These are phyloP conservation scores for Rhizophora mangle DNA, from an alignment of 345 rosid species.

Conservation along the genomic window DNA sequence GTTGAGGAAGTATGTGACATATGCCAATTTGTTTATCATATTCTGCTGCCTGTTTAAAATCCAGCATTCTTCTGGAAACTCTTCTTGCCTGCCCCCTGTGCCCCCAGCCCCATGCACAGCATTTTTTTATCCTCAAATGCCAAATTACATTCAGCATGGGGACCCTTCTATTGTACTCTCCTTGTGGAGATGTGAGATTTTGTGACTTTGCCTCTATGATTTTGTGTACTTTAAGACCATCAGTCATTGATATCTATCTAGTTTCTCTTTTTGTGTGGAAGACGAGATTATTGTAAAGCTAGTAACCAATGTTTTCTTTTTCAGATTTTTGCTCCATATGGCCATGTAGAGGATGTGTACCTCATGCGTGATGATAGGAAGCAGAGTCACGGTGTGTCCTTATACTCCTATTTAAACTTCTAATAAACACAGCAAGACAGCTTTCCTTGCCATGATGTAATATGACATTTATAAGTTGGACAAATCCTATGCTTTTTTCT, in stretches of 20 bases:
- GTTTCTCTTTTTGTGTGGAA: background rate
- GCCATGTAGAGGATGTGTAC: slow-evolving; percentile 95
- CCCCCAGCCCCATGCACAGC: background rate
- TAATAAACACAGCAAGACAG: background rate
- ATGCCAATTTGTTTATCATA: slow-evolving; percentile 1
- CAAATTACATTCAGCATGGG: background rate
- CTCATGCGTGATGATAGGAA: slow-evolving; percentile 96
- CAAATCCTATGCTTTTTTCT: background rate
- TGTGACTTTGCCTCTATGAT: background rate
- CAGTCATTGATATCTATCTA: background rate
- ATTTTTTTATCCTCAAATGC: background rate
- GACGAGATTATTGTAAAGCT: background rate
- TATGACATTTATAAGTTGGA: no score
- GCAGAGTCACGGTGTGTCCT: slow-evolving; percentile 88
- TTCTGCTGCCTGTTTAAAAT: slow-evolving; percentile 11
- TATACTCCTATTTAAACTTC: no score
- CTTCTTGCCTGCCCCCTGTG: background rate
- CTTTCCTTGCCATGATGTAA: background rate
- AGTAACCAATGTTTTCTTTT: slow-evolving; percentile 16
- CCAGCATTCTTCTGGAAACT: background rate
- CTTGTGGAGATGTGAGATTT: background rate
- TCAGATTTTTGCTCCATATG: slow-evolving; percentile 82
- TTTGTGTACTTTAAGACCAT: background rate
- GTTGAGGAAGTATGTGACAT: slow-evolving; percentile 73
- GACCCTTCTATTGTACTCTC: background rate